Percentiles rank a stretch among this genome's conserved stretches.
phyloP scores from a whole-genome alignment of 1,284 basidiomycete species.

The Austroboletus olivaceoglutinosus region DNA sequence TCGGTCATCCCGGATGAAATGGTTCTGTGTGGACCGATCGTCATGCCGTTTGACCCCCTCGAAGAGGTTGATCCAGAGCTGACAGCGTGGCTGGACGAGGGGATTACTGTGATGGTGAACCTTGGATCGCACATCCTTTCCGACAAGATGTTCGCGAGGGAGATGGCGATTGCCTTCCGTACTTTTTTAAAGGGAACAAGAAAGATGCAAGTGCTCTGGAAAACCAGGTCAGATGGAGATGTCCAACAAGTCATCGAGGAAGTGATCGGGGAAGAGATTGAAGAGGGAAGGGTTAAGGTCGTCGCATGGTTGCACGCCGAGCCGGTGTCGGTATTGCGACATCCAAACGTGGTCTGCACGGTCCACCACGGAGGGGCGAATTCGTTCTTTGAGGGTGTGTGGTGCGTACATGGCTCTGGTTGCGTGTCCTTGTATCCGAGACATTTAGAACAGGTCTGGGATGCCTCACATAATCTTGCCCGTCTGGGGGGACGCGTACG shows the following conservation, averaged over 20 bases:
- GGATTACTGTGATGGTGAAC: background rate
- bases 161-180: background rate
- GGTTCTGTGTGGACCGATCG: background rate
- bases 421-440: too few species aligned
- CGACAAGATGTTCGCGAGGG: background rate
- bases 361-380: too few species aligned
- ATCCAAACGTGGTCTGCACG: too few species aligned
- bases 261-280: background rate
- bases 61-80: background rate
- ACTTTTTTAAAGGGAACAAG: too few species aligned
- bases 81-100: background rate
- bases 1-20: background rate
- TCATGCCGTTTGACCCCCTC: background rate
- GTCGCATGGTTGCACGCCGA: too few species aligned
- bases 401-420: too few species aligned
- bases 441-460: slow-evolving; percentile 9
- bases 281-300: background rate
- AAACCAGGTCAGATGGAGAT: too few species aligned
- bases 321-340: too few species aligned
- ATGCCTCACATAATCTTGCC: slow-evolving; percentile 11
- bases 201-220: too few species aligned
- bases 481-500: slow-evolving; percentile 16
- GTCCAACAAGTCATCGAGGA: too few species aligned
- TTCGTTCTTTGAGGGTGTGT: slow-evolving; percentile 15
- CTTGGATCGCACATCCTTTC: background rate